phyloP scores from a whole-genome alignment of 2,329 filamentous ascomycete genomes.

The Sporothrix pallida region DNA sequence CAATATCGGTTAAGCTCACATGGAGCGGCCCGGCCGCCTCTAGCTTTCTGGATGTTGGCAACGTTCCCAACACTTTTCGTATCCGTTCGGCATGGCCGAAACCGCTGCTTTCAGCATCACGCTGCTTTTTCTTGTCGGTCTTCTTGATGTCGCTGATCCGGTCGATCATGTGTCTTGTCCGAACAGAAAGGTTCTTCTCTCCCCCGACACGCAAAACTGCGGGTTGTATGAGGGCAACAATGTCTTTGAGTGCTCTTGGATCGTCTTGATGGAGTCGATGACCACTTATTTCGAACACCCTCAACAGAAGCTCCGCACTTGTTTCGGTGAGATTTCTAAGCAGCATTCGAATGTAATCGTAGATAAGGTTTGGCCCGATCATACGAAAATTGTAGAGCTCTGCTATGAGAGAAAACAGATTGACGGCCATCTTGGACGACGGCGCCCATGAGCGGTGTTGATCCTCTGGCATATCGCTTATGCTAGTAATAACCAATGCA shows the following conservation, averaged over 20 bases:
- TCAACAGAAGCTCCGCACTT: conserved; percentile 86
- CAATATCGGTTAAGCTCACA: conserved; percentile 81
- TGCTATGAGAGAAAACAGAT: conserved; percentile 81
- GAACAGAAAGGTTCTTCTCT: conserved; percentile 75
- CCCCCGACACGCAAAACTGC: conserved; percentile 68
- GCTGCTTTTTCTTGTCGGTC: conserved; percentile 77
- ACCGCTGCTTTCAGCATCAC: conserved; percentile 59
- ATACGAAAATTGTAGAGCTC: conserved; percentile 94
- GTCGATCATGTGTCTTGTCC: conserved; percentile 97
- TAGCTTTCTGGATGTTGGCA: conserved; percentile 66
- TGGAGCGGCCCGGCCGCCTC: conserved; percentile 82
- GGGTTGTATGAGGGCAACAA: conserved; percentile 78
- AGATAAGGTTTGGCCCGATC: conserved; percentile 79
- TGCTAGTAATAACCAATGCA: conserved; percentile 44
- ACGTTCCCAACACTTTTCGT: conserved; percentile 81
- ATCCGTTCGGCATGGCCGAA: conserved; percentile 86
- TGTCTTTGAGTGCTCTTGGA: conserved; percentile 84
- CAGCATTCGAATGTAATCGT: conserved; percentile 86
- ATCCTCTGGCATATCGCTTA: conserved; percentile 39
- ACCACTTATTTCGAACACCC: conserved; percentile 81
- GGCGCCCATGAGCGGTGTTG: conserved; percentile 31
- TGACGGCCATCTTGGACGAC: conserved; percentile 68
- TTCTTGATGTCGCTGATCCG: conserved; percentile 94
- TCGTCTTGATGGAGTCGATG: conserved; percentile 87
- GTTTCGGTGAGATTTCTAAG: conserved; percentile 77